Conservation (phyloP, 1,139 yeast genomes). For the Pichia sp. region DNA sequence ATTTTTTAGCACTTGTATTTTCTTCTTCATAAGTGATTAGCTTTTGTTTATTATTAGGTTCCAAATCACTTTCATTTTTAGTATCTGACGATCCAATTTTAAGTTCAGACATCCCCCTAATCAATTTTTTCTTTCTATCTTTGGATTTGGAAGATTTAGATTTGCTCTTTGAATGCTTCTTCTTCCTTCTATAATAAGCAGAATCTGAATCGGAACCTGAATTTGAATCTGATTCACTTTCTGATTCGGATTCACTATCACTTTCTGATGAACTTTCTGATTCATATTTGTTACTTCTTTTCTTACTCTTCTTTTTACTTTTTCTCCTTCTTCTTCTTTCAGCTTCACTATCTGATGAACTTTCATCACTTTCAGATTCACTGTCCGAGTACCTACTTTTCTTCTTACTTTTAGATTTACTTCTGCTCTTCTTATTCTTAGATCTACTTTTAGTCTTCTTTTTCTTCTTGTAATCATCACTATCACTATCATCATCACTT, state of each 20-base stretch:
- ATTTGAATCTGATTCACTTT: conserved; percentile 4
- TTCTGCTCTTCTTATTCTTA: not conserved
- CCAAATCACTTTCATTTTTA: not conserved
- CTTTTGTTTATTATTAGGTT: not conserved
- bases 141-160: too few species aligned
- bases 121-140: too few species aligned
- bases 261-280: not conserved
- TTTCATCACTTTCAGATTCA: not conserved
- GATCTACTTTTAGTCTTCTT: not conserved
- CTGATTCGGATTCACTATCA: not conserved
- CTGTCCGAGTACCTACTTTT: conserved; percentile 1
- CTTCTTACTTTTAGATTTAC: not conserved
- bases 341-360: not conserved
- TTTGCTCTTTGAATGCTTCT: not conserved
- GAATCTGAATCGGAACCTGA: not conserved
- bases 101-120: not conserved
- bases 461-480: not conserved
- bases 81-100: not conserved
- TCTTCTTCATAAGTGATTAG: conserved; percentile 2
- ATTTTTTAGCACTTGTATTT: not conserved
- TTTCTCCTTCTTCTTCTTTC: not conserved
- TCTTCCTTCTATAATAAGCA: not conserved
- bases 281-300: not conserved
- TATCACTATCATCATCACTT: not conserved
- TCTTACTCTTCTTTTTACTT: not conserved